These are phyloP conservation scores for Curvularia spicifera DNA, from an alignment of 2,329 filamentous ascomycete genomes.

Conservation along the genomic window DNA sequence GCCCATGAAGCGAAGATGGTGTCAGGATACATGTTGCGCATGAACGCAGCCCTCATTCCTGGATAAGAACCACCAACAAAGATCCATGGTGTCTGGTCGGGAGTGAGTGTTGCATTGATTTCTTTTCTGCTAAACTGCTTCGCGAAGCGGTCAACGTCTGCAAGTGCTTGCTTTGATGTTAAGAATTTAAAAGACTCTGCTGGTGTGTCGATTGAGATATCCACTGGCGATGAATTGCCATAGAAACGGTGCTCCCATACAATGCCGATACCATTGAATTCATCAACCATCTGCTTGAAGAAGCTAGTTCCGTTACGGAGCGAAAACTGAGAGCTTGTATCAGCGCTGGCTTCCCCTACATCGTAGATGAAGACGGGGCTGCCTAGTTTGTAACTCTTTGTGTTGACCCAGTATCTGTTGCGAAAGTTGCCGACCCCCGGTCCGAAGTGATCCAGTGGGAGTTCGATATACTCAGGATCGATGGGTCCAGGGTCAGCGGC, in stretches of 20 bases:
- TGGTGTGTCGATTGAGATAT: slow-evolving; percentile 43
- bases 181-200: slow-evolving; percentile 46
- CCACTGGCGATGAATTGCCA: slow-evolving; percentile 49
- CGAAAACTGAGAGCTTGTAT: neutral
- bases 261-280: slow-evolving; percentile 48
- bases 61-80: slow-evolving; percentile 50
- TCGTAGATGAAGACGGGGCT: slow-evolving; percentile 51
- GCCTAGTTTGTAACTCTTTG: slow-evolving; percentile 44
- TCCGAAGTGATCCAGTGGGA: slow-evolving; percentile 34
- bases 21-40: slow-evolving; percentile 49
- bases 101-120: slow-evolving; percentile 46
- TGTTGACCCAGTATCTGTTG: slow-evolving; percentile 49
- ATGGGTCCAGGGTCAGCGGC: neutral
- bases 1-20: slow-evolving; percentile 49
- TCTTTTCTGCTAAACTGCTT: slow-evolving; percentile 47
- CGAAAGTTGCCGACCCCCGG: slow-evolving; percentile 26
- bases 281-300: slow-evolving; percentile 47
- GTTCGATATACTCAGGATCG: slow-evolving; percentile 2
- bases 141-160: slow-evolving; percentile 52
- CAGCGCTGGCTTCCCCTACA: slow-evolving; percentile 36
- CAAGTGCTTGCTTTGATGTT: slow-evolving; percentile 52
- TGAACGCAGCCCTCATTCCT: slow-evolving; percentile 50
- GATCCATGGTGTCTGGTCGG: slow-evolving; percentile 48
- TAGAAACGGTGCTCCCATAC: slow-evolving; percentile 54
- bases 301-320: slow-evolving; percentile 31